Base-by-base conservation (phyloP, 106 monocot genomes). In the Acanthochlamys bracteata region DNA sequence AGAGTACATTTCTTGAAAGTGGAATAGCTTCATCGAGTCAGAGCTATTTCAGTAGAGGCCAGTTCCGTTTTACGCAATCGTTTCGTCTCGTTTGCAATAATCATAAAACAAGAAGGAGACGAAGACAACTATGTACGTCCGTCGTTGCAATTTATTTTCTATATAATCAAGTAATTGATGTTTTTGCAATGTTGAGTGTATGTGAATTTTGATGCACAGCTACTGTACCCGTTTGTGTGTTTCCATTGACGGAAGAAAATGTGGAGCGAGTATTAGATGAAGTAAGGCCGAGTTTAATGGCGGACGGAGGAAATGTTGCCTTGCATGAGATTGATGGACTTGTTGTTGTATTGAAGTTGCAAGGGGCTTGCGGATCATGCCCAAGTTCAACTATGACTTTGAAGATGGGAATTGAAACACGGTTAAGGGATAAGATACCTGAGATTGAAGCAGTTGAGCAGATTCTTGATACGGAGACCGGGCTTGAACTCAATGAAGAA, bases 381-480 rank as follows among this genome's bases (percentile, higher is more conserved):
- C 95, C 91, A 10, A 91, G 96, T 72, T 98, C 96, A 8, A 79
- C 96, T 6, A 88, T 98, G 91, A 91, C 96, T 3, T 65, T 98
- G 61, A 91, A 91, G 74, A 85, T 91, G 91, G 88, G 96, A 11
- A 98, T 91, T 23, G 88, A 98, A 43, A 85, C 85, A 3, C 73
- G 96, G n/a, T 84, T 91, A 59, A 73, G 75, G 64, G 96, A 98
- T 66, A 98, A 91, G 78, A 98, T 98, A 61, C 91, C 96, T 0
- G 91, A 91, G 63, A 98, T 98, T 9, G 25, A 54, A 68, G 84
- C 71, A 15, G 83, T 91, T 24, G 91, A 98, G 80, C 96, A 91
- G 80, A 88, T 91, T 17, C 64, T 79, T 7, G 88, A 90, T 60
- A 83, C 83, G 0, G 91, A 90, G 61, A 98, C 96, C n/a, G 96